phyloP scores from a whole-genome alignment of 371 early-diverging fungal genomes.

The Mucor indicus region DNA sequence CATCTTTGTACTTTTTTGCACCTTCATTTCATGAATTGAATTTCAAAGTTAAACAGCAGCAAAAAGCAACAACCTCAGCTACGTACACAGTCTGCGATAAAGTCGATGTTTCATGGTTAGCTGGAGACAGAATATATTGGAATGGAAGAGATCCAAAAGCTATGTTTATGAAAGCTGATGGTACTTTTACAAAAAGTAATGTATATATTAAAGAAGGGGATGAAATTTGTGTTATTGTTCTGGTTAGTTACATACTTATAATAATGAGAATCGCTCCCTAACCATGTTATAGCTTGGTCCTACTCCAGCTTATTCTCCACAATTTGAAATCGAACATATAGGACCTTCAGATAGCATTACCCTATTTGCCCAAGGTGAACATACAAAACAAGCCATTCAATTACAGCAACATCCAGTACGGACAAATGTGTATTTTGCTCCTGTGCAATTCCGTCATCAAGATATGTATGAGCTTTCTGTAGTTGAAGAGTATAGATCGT shows the following conservation, averaged over 20 bases:
- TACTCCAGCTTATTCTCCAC: constrained; percentile 28
- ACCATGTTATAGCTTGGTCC: constrained; percentile 28
- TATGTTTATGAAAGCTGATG: constrained; percentile 36
- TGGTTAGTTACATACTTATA: constrained; percentile 21
- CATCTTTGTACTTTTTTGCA: no score
- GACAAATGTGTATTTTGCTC: constrained; percentile 34
- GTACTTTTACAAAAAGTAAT: constrained; percentile 30
- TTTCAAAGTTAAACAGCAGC: no score
- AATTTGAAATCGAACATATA: constrained; percentile 24
- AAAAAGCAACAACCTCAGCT: no score
- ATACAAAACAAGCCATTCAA: constrained; percentile 21
- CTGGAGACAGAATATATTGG: constrained; percentile 36
- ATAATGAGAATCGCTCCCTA: background rate
- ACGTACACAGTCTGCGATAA: background rate
- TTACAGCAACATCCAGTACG: constrained; percentile 30
- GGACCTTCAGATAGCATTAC: constrained; percentile 38
- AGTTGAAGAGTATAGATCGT: constrained; percentile 33
- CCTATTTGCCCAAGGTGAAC: constrained; percentile 28
- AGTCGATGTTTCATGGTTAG: constrained; percentile 1
- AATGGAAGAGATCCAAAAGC: constrained; percentile 37
- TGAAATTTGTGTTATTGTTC: constrained; percentile 31
- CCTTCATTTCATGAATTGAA: no score
- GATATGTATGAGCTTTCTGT: constrained; percentile 30
- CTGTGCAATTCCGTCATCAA: constrained; percentile 28
- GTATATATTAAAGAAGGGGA: constrained; percentile 27